Percentiles rank a stretch among this genome's conserved stretches.
Conservation (phyloP, 176 grass and related monocot species). For the Avena sativa region DNA sequence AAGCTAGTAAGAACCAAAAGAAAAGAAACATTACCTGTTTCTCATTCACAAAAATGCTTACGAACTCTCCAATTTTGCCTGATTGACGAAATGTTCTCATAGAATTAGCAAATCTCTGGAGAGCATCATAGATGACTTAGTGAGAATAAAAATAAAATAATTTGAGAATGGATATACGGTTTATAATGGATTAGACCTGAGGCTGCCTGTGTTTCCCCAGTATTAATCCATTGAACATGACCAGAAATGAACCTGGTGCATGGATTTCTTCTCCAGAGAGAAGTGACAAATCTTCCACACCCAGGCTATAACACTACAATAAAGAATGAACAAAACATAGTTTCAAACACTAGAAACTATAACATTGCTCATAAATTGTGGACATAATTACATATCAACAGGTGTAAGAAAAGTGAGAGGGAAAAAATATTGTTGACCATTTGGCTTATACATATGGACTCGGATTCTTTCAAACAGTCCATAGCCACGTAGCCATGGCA, state of each 20-base stretch:
- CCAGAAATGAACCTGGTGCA: constrained; percentile 83
- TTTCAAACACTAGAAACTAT: background rate
- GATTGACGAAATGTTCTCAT: constrained; percentile 83
- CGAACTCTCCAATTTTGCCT: constrained; percentile 83
- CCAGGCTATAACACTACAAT: constrained; percentile 81
- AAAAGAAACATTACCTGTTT: constrained; percentile 68
- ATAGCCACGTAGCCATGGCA: background rate
- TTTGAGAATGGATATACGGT: background rate
- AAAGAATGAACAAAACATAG: constrained; percentile 36
- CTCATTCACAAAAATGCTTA: constrained; percentile 97
- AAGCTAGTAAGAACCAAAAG: constrained; percentile 34
- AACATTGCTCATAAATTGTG: constrained; percentile 8
- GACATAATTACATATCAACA: constrained; percentile 18
- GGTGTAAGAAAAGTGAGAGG: background rate
- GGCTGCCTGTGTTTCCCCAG: constrained; percentile 88
- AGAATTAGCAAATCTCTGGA: constrained; percentile 80
- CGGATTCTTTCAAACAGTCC: background rate
- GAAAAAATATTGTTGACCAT: constrained; percentile 7
- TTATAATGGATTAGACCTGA: constrained; percentile 57
- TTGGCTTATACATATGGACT: background rate
- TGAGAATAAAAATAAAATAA: constrained; percentile 43
- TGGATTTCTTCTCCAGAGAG: constrained; percentile 91
- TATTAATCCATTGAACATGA: constrained; percentile 97
- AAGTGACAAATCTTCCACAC: constrained; percentile 76
- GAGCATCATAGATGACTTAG: constrained; percentile 28